These are phyloP conservation scores for Trichothecium sympodiale DNA, from an alignment of 2,329 filamentous ascomycete species.

Conservation along the genomic window DNA sequence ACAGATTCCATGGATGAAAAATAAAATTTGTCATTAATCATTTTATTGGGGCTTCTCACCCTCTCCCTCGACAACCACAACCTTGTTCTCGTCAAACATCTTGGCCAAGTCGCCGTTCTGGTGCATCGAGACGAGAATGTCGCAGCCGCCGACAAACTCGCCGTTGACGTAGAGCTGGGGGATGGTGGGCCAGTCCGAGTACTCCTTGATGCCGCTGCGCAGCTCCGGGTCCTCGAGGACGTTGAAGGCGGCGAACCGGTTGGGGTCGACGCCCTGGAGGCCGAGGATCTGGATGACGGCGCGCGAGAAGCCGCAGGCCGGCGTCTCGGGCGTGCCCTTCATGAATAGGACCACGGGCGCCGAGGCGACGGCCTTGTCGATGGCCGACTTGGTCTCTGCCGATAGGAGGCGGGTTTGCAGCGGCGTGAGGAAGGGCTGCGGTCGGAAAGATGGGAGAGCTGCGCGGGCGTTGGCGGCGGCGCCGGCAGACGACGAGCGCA, in stretches of 20 bases:
- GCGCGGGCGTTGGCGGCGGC: constrained; percentile 8
- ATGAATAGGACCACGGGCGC: constrained; percentile 96
- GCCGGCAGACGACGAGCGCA: constrained; percentile 20
- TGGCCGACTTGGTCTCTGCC: constrained; percentile 66
- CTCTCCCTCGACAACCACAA: constrained; percentile 48
- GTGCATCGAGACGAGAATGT: constrained; percentile 95
- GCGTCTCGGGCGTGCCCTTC: constrained; percentile 95
- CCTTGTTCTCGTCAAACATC: constrained; percentile 81
- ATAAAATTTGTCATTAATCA: too few relatives aligned
- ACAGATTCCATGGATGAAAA: too few relatives aligned
- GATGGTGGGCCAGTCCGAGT: constrained; percentile 98
- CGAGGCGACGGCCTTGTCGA: constrained; percentile 79
- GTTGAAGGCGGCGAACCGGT: constrained; percentile 97
- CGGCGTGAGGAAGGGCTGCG: constrained; percentile 14
- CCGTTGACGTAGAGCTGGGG: constrained; percentile 92
- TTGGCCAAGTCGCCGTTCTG: constrained; percentile 89
- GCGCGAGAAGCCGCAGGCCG: constrained; percentile 93
- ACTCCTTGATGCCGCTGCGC: constrained; percentile 91
- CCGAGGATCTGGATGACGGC: constrained; percentile 92
- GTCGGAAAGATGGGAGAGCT: constrained; percentile 4
- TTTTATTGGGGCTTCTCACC: too few relatives aligned
- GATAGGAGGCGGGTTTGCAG: constrained; percentile 61
- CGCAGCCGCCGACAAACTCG: constrained; percentile 95
- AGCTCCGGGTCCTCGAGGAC: constrained; percentile 86
- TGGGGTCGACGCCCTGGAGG: constrained; percentile 86